phyloP scores from a whole-genome alignment of 208 protist species.

The Phytomonas sp. region DNA sequence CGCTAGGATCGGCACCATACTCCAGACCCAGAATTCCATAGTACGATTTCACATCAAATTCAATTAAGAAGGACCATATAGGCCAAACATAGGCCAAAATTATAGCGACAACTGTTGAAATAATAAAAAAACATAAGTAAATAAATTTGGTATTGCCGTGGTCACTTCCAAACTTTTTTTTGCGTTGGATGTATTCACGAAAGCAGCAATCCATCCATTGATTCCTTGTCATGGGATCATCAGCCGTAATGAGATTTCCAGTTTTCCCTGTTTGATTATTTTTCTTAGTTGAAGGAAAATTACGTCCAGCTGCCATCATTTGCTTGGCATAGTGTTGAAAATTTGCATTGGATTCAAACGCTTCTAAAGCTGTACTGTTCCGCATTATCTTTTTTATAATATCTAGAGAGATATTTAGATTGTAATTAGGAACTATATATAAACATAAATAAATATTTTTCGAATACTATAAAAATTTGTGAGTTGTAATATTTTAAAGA shows the following conservation, averaged over 20 bases:
- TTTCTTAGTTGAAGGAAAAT: slow-evolving; percentile 6
- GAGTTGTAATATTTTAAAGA: neutral
- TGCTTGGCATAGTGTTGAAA: neutral
- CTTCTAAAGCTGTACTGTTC: neutral
- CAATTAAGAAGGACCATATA: slow-evolving; percentile 67
- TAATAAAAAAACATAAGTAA: slow-evolving; percentile 15
- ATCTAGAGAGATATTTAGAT: slow-evolving; percentile 1
- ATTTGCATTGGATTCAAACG: slow-evolving; percentile 3
- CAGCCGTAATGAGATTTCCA: neutral
- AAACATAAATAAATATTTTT: slow-evolving; percentile 4
- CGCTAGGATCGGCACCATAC: slow-evolving; percentile 22
- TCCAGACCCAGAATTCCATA: slow-evolving; percentile 46
- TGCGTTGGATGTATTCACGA: slow-evolving; percentile 55
- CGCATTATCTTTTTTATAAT: neutral
- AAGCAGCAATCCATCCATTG: slow-evolving; percentile 64
- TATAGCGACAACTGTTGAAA: slow-evolving; percentile 23
- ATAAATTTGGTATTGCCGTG: slow-evolving; percentile 18
- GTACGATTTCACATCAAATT: slow-evolving; percentile 57
- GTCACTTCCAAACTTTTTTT: slow-evolving; percentile 27
- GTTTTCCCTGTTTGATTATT: neutral
- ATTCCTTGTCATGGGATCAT: slow-evolving; percentile 4
- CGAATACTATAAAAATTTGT: neutral
- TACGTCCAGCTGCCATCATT: neutral
- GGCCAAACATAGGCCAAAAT: slow-evolving; percentile 50
- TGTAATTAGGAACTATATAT: slow-evolving; percentile 5